Evolutionary conservation across 73 alveolate species (phyloP), one percentile per base, ranked within the genome.

Genomic region (Blepharisma stoltei): DNA sequence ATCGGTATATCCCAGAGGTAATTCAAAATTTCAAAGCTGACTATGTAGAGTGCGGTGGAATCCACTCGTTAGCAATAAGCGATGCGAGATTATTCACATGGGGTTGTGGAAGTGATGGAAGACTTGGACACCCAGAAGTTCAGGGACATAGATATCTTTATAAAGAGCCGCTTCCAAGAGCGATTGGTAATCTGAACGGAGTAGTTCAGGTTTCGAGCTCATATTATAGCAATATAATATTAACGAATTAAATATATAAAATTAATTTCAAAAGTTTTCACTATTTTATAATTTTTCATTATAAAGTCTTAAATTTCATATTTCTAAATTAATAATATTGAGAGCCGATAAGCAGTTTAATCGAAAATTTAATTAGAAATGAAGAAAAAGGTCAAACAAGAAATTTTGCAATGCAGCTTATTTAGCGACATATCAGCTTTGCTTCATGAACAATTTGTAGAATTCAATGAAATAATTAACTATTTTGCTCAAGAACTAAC

Each of bases 31-130:
- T 70, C 8, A 41, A 20, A 54, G 84, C 76, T 32, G 73, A 60
- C 11, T 76, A 67, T 44, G 83, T 85, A 0, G 75, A 81, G 23
- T 79, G 84, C 32, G 92, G 92, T 0, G 97, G 97, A 4, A 90
- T 90, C 23, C 90, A 86, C 73, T 76, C 94, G 4, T 78, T 80
- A 6, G 45, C 82, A 14, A 27, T 90, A 21, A 65, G 70, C 7
- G 90, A 86, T 71, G 93, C 92, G 0, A 67, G 25, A 25, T 20
- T 80, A 1, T 78, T 52, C 55, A 79, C 93, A 1, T 90, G 85
- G 82, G 97, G 97, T 6, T 90, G 97, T 77, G 97, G 97, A 7
- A 86, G 94, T 37, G 90, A 90, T 90, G 94, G 97, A 43, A 86
- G 94, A 53, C 65, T 90, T 21, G 97, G 94, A 9, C 97, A 90